Conservation (phyloP, 345 rosid genomes). For the Boechera retrofracta region DNA sequence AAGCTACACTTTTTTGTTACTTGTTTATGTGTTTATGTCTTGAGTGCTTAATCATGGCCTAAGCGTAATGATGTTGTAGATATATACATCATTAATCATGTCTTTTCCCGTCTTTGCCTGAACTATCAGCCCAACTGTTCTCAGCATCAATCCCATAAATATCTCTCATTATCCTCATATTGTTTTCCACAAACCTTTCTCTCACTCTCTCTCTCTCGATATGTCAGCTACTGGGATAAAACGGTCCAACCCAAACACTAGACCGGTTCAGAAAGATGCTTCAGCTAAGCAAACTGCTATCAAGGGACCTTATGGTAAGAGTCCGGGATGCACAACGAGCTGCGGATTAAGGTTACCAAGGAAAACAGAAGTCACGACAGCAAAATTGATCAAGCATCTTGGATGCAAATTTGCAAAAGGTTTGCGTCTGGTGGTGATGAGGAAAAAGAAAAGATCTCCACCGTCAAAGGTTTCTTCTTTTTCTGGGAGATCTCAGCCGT, state of each 20-base stretch:
- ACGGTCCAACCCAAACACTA: conserved; percentile 30
- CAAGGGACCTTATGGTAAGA: conserved; percentile 35
- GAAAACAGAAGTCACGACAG: conserved; percentile 51
- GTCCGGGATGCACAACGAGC: conserved; percentile 43
- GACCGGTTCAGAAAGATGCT: conserved; percentile 23
- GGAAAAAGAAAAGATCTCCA: conserved; percentile 48
- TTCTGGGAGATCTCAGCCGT: conserved; percentile 53
- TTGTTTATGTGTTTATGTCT: conserved; percentile 43
- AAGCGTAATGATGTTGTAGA: conserved; percentile 41
- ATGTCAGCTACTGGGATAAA: conserved; percentile 51
- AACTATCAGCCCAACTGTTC: conserved; percentile 23
- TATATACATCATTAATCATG: conserved; percentile 39
- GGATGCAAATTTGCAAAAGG: conserved; percentile 60
- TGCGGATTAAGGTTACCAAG: conserved; percentile 57
- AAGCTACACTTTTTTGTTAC: conserved; percentile 27
- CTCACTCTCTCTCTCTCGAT: conserved; percentile 24
- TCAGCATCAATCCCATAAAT: conserved; percentile 27
- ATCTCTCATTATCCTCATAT: conserved; percentile 29
- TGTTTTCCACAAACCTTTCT: conserved; percentile 12
- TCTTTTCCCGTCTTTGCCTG: conserved; percentile 33
- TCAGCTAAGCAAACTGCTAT: conserved; percentile 22
- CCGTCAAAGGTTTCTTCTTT: conserved; percentile 47
- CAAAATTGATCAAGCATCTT: conserved; percentile 56
- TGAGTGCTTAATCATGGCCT: conserved; percentile 49
- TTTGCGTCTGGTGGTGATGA: conserved; percentile 48